These are phyloP conservation scores for Globisporangium recalcitrans DNA, from an alignment of 352 stramenopile genomes.

Conservation along the genomic window DNA sequence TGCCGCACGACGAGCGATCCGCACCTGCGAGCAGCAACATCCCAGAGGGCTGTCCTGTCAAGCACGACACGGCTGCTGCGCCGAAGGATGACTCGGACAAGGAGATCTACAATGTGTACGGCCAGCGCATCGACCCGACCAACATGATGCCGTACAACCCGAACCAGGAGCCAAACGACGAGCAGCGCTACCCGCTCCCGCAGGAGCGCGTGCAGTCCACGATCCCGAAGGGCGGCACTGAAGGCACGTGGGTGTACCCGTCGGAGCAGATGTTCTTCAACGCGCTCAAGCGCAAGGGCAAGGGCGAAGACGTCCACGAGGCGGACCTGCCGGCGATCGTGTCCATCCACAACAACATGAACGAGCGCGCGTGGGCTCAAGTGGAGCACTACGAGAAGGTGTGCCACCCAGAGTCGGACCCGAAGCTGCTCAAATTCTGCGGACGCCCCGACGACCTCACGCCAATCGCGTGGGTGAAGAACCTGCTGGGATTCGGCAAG, in stretches of 20 bases:
- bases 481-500: constrained; percentile 73
- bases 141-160: constrained; percentile 98
- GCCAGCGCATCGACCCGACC: constrained; percentile 93
- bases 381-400: constrained; percentile 97
- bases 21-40: constrained; percentile 14
- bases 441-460: constrained; percentile 95
- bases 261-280: constrained; percentile 99
- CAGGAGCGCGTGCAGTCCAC: constrained; percentile 92
- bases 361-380: constrained; percentile 97
- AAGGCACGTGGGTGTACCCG: constrained; percentile 97
- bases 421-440: constrained; percentile 96
- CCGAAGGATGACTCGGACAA: constrained; percentile 16
- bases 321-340: constrained; percentile 94
- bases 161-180: constrained; percentile 91
- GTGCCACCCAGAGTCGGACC: constrained; percentile 66
- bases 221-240: constrained; percentile 94
- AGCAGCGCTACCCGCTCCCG: constrained; percentile 87
- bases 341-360: constrained; percentile 99
- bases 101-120: constrained; percentile 97
- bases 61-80: constrained; percentile 56
- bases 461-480: constrained; percentile 93
- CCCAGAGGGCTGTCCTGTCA: constrained; percentile 59
- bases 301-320: constrained; percentile 95
- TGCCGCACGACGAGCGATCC: constrained; percentile 43
- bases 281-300: constrained; percentile 95